Base-by-base conservation (phyloP, 306 rosid species). In the Psophocarpus tetragonolobus region DNA sequence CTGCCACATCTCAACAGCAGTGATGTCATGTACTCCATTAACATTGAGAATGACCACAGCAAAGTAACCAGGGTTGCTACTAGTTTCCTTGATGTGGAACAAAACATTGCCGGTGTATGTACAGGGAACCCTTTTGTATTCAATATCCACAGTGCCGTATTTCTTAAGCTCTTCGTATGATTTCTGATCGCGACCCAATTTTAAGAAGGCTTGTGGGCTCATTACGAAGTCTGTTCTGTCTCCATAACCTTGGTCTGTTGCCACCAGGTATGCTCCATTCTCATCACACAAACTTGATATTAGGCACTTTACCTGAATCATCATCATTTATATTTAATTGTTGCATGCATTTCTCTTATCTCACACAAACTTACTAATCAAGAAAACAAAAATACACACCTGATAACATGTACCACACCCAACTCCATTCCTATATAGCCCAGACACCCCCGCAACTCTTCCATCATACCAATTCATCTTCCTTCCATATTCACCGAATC, bases 341-440 rank as follows among this genome's bases (percentile, higher is more conserved):
- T n/a, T n/a, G n/a, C n/a, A n/a, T n/a, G n/a, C n/a, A n/a, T n/a
- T n/a, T n/a, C n/a, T n/a, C n/a, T n/a, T n/a, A n/a, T n/a, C n/a
- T n/a, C n/a, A n/a, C n/a, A n/a, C n/a, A n/a, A n/a, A n/a, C n/a
- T n/a, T n/a, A n/a, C n/a, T n/a, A n/a, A n/a, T n/a, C n/a, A n/a
- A n/a, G 18, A 57, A 57, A 58, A 14, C 15, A 44, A 68, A 36
- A 21, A 27, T 23, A 27, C 2, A 4, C 50, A 89, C 97, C 88
- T 86, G 89, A 53, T 92, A 92, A 51, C 97, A 92, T 60, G 86
- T 87, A 57, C 97, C 97, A 71, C 96, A 92, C 3, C 92, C 96
- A 67, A 81, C 42, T 27, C 97, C 97, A 83, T 84, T 79, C 68
- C 36, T 87, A 50, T 76, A 92, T 15, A 92, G 94, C 66, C 79